Evolutionary conservation across 441 rosid genomes (phyloP), one percentile per base, ranked within the genome.

Genomic region (Pelargonium citronellum): DNA sequence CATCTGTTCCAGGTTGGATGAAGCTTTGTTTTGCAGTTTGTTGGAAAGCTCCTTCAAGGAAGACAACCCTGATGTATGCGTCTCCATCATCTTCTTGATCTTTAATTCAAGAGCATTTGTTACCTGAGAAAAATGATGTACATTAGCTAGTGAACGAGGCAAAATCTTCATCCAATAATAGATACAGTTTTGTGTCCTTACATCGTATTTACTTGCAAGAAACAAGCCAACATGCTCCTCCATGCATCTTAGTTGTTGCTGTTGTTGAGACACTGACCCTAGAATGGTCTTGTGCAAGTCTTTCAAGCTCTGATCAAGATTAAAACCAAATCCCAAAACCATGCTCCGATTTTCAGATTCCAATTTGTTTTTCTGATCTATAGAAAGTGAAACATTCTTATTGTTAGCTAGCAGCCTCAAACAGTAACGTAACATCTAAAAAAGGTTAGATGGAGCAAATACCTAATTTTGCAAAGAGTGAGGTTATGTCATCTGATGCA

Each of bases 221-320:
- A 81, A 86, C 30, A 87, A 83, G 63, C 76, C 79, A n/a, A 74
- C 66, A 66, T 88, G 87, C 64, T 94, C 98, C 80, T 94, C 96
- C 89, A 89, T 82, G 81, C 85, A 76, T 83, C 91, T 85, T 49
- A 94, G 71, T 65, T 87, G 90, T 66, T 91, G 88, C 73, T 88
- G 95, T 77, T 91, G 98, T 75, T 89, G 90, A 83, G 88, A 85
- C 78, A 91, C 84, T 66, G 93, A 91, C n/a, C 91, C 88, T 17
- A 94, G 74, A 60, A 91, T 82, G 71, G 82, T 83, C 72, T 79
- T 86, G 76, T 88, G 95, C 80, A 91, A 66, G 71, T 82, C 84
- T 75, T 84, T 87, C 71, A 93, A 82, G 74, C 82, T 83, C 68
- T 83, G 89, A 68, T 88, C 96, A 61, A 93, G 93, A 79, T 87